Evolutionary conservation across 1,284 basidiomycete genomes (phyloP), one percentile per base, ranked within the genome.

Genomic region (Ceratobasidium sp.): DNA sequence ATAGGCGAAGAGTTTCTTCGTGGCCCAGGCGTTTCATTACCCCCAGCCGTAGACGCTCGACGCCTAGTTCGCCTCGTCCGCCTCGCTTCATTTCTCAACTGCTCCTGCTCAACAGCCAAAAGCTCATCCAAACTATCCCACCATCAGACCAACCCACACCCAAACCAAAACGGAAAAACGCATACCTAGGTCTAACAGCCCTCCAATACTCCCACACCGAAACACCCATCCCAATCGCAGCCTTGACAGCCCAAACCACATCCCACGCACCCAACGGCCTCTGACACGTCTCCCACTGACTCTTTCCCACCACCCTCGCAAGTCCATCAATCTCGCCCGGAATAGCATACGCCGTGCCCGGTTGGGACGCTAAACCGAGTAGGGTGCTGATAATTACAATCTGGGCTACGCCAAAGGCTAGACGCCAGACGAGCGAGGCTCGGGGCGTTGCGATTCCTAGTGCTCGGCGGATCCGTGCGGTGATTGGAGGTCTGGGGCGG

Each of bases 171-270:
- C n/a, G n/a, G n/a, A 4, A 50, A 50, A 20, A 10, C 46, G 7
- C 77, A 18, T 16, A 73, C 77, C 77, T 78, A 7, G 64, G 77
- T n/a, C 60, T 59, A 44, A 65, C 54, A 27, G 70, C 57, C 60
- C 73, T 35, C 62, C 62, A 27, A 67, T 75, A 79, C 55, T 68
- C 68, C 69, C 74, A 94, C 79, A 88, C 88, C 0, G 89, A 86
- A 78, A 93, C 82, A 18, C 83, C 81, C 46, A 87, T 86, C 3
- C 89, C 89, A 52, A 93, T 82, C 8, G 86, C 81, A 5, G 90
- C 89, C 79, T 92, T 87, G 30, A 88, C 85, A 33, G 91, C 83
- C 92, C 93, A 94, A 3, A 94, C 84, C 66, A 88, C 87, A 77
- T 90, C 88, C 93, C 93, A 94, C 3, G 87, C 85, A 0, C 93